phyloP scores from a whole-genome alignment of 2,329 filamentous ascomycete genomes.

The Aspergillus piperis region DNA sequence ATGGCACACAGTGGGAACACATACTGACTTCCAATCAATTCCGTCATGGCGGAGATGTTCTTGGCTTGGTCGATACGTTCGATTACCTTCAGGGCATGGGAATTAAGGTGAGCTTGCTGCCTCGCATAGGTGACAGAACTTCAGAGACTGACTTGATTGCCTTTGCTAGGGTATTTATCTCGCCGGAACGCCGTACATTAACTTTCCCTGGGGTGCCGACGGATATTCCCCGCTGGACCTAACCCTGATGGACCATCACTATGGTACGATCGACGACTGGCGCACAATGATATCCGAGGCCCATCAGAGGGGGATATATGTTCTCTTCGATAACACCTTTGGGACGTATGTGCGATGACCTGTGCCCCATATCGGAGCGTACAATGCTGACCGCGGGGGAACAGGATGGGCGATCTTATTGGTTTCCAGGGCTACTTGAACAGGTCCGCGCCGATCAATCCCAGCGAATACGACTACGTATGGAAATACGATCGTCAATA shows the following conservation, averaged over 20 bases:
- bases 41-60: slow-evolving; percentile 62
- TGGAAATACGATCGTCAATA: slow-evolving; percentile 59
- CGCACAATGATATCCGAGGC: slow-evolving; percentile 59
- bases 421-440: slow-evolving; percentile 46
- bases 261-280: slow-evolving; percentile 60
- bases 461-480: slow-evolving; percentile 57
- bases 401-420: slow-evolving; percentile 58
- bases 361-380: not conserved
- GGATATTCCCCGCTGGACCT: slow-evolving; percentile 61
- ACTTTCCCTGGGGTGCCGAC: slow-evolving; percentile 64
- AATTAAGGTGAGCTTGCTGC: slow-evolving; percentile 50
- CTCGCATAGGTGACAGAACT: too few relatives aligned
- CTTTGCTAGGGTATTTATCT: slow-evolving; percentile 57
- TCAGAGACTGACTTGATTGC: too few relatives aligned
- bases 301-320: slow-evolving; percentile 62
- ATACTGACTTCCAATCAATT: slow-evolving; percentile 62
- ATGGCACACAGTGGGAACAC: slow-evolving; percentile 61
- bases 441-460: slow-evolving; percentile 55
- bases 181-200: slow-evolving; percentile 63
- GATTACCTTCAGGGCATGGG: slow-evolving; percentile 67
- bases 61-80: slow-evolving; percentile 58
- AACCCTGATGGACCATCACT: slow-evolving; percentile 63
- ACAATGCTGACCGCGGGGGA: not conserved
- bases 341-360: slow-evolving; percentile 50
- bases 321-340: slow-evolving; percentile 65